phyloP scores from a whole-genome alignment of 805 yeast species.

The Lachancea kluyveri region DNA sequence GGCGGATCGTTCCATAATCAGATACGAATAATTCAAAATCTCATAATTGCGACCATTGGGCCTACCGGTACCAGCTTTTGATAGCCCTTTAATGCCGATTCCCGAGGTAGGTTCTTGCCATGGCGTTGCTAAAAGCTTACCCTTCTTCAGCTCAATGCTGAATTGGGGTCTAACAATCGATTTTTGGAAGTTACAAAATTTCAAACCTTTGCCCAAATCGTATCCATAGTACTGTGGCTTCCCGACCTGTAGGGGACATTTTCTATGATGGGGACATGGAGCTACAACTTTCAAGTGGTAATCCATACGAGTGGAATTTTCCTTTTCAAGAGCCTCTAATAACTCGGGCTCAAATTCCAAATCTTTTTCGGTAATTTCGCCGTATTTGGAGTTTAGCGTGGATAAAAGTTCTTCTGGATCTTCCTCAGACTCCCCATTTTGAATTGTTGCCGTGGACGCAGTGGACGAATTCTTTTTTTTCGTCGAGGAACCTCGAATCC shows the following conservation, averaged over 20 bases:
- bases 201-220: slow-evolving; percentile 50
- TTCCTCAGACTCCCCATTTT: background rate
- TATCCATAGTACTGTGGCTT: slow-evolving; percentile 60
- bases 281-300: slow-evolving; percentile 66
- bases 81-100: slow-evolving; percentile 38
- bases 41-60: slow-evolving; percentile 67
- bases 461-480: slow-evolving; percentile 15
- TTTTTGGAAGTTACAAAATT: slow-evolving; percentile 72
- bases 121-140: slow-evolving; percentile 60
- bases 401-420: slow-evolving; percentile 6
- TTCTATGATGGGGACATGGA: slow-evolving; percentile 85
- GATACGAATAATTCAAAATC: slow-evolving; percentile 64
- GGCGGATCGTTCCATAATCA: slow-evolving; percentile 57
- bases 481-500: slow-evolving; percentile 43
- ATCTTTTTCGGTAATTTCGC: slow-evolving; percentile 38
- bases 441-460: slow-evolving; percentile 4
- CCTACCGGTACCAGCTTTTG: slow-evolving; percentile 70
- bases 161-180: slow-evolving; percentile 72
- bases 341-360: slow-evolving; percentile 42
- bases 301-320: slow-evolving; percentile 26
- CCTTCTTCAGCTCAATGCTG: slow-evolving; percentile 79
- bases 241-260: slow-evolving; percentile 79
- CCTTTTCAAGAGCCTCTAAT: slow-evolving; percentile 13
- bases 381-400: slow-evolving; percentile 29
- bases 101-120: slow-evolving; percentile 62